Conservation (phyloP, 257 asterid genomes). For the Solanum rostratum region DNA sequence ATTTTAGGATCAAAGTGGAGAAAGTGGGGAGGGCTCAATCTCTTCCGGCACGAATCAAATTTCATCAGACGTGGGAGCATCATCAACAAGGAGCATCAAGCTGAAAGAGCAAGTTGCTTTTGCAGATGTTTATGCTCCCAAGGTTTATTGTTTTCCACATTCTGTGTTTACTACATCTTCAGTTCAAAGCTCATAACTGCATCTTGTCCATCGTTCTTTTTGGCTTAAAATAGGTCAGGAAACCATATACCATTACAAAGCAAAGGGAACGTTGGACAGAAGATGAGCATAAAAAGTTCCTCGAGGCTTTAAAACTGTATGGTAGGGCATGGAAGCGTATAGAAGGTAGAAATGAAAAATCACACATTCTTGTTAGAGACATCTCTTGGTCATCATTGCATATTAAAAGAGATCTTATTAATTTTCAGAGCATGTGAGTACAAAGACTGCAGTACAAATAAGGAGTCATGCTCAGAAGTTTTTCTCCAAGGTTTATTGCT, state of each 20-base stretch:
- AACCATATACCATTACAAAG: constrained; percentile 80
- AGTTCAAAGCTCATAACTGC: not conserved
- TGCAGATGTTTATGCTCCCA: constrained; percentile 48
- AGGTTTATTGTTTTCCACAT: constrained; percentile 30
- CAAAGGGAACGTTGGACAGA: constrained; percentile 94
- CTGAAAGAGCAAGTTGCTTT: constrained; percentile 23
- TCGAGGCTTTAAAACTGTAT: constrained; percentile 75
- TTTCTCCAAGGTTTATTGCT: constrained; percentile 83
- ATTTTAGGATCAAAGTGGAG: constrained; percentile 33
- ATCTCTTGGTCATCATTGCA: not conserved
- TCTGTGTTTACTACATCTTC: not conserved
- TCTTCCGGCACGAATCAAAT: constrained; percentile 6
- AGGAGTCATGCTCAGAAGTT: constrained; percentile 97
- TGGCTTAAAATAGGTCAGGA: constrained; percentile 42
- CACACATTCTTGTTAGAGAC: not conserved
- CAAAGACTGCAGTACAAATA: constrained; percentile 94
- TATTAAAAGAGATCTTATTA: not conserved
- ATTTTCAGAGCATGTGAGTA: constrained; percentile 69
- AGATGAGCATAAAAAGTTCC: constrained; percentile 77
- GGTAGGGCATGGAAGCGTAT: constrained; percentile 94
- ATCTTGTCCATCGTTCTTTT: not conserved
- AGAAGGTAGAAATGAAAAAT: constrained; percentile 43
- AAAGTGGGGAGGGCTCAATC: constrained; percentile 11
- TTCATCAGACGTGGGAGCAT: constrained; percentile 15
- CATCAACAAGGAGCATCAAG: constrained; percentile 16